Evolutionary conservation across 768 basidiomycete genomes (phyloP).

Genomic region (Tulasnella sp.): DNA sequence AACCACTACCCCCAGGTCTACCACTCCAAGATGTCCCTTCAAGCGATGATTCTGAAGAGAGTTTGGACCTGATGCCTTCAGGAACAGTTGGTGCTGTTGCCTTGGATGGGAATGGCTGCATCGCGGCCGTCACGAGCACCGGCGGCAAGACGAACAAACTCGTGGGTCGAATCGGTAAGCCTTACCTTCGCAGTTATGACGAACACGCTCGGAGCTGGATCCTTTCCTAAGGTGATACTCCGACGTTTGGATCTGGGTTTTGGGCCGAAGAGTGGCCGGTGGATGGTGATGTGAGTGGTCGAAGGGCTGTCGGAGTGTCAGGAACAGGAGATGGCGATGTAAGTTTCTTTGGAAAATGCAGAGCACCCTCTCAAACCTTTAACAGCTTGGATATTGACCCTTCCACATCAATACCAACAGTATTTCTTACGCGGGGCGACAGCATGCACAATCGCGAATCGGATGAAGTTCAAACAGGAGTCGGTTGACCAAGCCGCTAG

Average conservation of each 20-base stretch:
- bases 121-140: conserved; percentile 64
- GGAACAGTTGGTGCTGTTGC: conserved; percentile 84
- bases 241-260: conserved; percentile 64
- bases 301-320: conserved; percentile 56
- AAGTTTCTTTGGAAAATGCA: conserved; percentile 26
- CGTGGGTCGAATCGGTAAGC: conserved; percentile 52
- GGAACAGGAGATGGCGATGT: conserved; percentile 84
- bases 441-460: conserved; percentile 53
- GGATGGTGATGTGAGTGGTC: conserved; percentile 26
- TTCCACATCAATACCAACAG: conserved; percentile 31
- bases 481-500: conserved; percentile 45
- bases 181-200: neutral
- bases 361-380: neutral
- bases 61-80: conserved; percentile 51
- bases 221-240: conserved; percentile 47
- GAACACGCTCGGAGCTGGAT: neutral
- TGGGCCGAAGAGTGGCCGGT: conserved; percentile 73
- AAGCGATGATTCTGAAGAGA: neutral
- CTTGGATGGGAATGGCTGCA: conserved; percentile 61
- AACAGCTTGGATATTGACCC: neutral
- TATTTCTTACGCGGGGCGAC: conserved; percentile 67
- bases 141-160: conserved; percentile 79
- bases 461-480: conserved; percentile 52
- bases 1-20: conserved; percentile 36
- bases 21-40: neutral